phyloP scores from a whole-genome alignment of 331 rosid species.

The Phaseolus coccineus region DNA sequence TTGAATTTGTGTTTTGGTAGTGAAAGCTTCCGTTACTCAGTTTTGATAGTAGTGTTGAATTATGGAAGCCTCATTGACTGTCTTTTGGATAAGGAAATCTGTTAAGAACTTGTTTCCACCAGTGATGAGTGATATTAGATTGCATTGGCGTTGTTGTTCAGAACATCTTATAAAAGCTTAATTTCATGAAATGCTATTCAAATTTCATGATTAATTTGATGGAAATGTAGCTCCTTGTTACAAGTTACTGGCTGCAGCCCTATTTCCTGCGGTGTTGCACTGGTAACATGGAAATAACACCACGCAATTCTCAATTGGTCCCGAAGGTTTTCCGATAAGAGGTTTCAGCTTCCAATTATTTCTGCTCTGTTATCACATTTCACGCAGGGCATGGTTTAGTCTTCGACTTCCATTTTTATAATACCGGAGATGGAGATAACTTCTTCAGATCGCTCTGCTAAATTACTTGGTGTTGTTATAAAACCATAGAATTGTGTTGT shows the following conservation, averaged over 20 bases:
- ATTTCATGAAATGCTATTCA: not conserved
- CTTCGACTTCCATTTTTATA: not conserved
- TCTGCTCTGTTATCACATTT: not conserved
- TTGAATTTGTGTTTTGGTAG: too few relatives aligned
- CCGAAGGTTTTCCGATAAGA: not conserved
- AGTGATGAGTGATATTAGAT: not conserved
- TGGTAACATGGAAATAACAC: too few relatives aligned
- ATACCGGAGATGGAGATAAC: not conserved
- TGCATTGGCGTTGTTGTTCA: not conserved
- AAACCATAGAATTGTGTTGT: too few relatives aligned
- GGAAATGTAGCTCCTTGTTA: not conserved
- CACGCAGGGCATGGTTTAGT: not conserved
- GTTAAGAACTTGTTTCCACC: not conserved
- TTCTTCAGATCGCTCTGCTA: not conserved
- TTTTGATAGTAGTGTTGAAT: not conserved
- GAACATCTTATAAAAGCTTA: not conserved
- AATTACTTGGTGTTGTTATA: too few relatives aligned
- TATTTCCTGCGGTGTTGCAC: too few relatives aligned
- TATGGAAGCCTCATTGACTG: not conserved
- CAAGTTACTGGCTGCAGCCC: not conserved
- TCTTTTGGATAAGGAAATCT: not conserved
- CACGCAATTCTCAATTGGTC: not conserved
- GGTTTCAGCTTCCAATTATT: not conserved
- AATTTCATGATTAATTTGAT: not conserved
- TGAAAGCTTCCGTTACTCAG: not conserved